Evolutionary conservation across 805 yeast genomes (phyloP).

Genomic region (Cyberlindnera suaveolens): DNA sequence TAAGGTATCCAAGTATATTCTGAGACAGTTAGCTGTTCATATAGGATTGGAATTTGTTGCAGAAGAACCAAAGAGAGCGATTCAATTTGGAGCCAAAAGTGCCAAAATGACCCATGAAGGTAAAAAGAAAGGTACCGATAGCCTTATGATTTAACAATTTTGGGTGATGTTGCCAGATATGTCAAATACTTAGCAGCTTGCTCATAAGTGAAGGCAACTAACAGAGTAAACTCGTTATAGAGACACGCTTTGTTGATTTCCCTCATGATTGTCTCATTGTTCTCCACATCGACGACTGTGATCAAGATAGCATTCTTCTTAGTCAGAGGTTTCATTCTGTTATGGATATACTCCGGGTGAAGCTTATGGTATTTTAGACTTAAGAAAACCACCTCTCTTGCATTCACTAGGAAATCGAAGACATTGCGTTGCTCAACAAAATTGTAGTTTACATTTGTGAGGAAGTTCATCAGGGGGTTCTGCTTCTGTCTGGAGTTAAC

Average conservation of each 20-base stretch:
- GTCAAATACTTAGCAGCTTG: slow-evolving; percentile 45
- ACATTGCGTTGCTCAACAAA: slow-evolving; percentile 37
- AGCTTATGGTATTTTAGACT: slow-evolving; percentile 69
- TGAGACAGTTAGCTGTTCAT: slow-evolving; percentile 55
- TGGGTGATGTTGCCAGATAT: slow-evolving; percentile 22
- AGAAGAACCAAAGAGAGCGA: slow-evolving; percentile 83
- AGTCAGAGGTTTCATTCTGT: slow-evolving; percentile 38
- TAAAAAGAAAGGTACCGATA: slow-evolving; percentile 70
- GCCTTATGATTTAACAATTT: slow-evolving; percentile 13
- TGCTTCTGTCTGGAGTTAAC: slow-evolving; percentile 67
- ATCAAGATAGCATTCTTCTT: slow-evolving; percentile 47
- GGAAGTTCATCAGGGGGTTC: slow-evolving; percentile 55
- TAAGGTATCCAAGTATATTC: slow-evolving; percentile 45
- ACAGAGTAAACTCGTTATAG: slow-evolving; percentile 34
- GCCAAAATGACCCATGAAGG: slow-evolving; percentile 87
- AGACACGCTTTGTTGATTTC: slow-evolving; percentile 35
- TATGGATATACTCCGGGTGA: slow-evolving; percentile 68
- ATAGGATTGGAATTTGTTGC: slow-evolving; percentile 50
- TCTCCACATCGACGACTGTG: slow-evolving; percentile 60
- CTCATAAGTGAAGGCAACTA: slow-evolving; percentile 40
- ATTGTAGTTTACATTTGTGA: slow-evolving; percentile 51
- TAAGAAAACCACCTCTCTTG: slow-evolving; percentile 49
- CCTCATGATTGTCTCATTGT: slow-evolving; percentile 38
- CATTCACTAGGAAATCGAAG: slow-evolving; percentile 64
- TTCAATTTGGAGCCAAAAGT: slow-evolving; percentile 92